Evolutionary conservation across 163 green algal species (phyloP).

Genomic region (Coccomyxa subellipsoidea): DNA sequence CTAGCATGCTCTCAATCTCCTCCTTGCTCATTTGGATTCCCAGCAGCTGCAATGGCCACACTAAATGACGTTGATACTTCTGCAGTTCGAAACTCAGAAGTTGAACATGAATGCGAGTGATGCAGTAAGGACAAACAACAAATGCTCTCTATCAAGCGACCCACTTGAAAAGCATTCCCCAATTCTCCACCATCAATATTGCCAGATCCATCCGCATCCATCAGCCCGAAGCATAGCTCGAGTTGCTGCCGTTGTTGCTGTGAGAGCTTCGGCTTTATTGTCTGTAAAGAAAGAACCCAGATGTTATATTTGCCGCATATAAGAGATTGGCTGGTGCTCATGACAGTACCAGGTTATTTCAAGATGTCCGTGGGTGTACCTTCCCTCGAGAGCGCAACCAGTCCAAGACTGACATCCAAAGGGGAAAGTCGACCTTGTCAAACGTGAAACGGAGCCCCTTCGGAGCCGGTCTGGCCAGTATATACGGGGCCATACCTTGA

Average conservation of each 20-base stretch:
- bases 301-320: background rate
- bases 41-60: slow-evolving; percentile 33
- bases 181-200: slow-evolving; percentile 59
- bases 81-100: too few relatives aligned
- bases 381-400: background rate
- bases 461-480: background rate
- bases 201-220: slow-evolving; percentile 78
- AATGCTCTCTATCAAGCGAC: too few relatives aligned
- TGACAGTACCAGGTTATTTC: too few relatives aligned
- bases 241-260: slow-evolving; percentile 57
- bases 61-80: too few relatives aligned
- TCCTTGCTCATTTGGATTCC: slow-evolving; percentile 46
- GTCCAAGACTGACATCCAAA: background rate
- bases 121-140: too few relatives aligned
- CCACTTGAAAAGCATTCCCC: background rate
- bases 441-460: background rate
- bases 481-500: background rate
- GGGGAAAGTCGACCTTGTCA: background rate
- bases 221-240: slow-evolving; percentile 72
- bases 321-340: too few relatives aligned
- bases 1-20: slow-evolving; percentile 61
- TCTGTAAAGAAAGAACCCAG: slow-evolving; percentile 6
- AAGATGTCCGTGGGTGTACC: too few relatives aligned
- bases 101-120: too few relatives aligned
- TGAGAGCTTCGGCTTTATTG: slow-evolving; percentile 55